Evolutionary conservation across 345 rosid species (phyloP), one percentile per base, ranked within the genome.

Genomic region (Aethionema arabicum): DNA sequence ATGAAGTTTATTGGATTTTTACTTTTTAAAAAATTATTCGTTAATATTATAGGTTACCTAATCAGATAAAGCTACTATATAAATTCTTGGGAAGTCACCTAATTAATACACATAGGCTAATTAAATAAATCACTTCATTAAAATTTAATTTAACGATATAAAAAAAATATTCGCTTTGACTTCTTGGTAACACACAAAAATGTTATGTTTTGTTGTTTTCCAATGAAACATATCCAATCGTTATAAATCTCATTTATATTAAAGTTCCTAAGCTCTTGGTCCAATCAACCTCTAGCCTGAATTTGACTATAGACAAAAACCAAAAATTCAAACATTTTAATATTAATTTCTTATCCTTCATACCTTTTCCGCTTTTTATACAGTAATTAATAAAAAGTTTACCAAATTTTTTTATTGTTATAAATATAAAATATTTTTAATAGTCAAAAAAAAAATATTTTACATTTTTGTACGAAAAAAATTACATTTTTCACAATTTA

Each of bases 21-120:
- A 21, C 1, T 21, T 1, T 21, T 1, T 21, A 1, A 21, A 21
- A 21, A 21, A 21, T 21, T 21, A 21, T 21, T 21, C 2, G 1
- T 21, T 1, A 21, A 21, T 1, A 40, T 42, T 70, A 56, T 37
- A 27, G 74, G 60, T 70, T 15, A 70, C 74, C 74, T 70, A 70
- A 70, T 47, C 47, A 63, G 63, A 49, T 40, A 27, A 21, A 46
- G 48, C 31, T 30, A 60, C 4, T 55, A 39, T 9, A 31, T 32
- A 54, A 35, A 53, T 33, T 56, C 65, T 70, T 56, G 74, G 69
- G 74, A 56, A 63, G 63, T 21, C 45, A 56, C 39, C 52, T 55
- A 69, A 39, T 40, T 47, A 39, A 55, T 21, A 38, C 38, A 63
- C 13, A 31, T 14, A 46, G 35, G 56, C 13, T 8, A 7, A 32